Conservation (phyloP, 208 protist genomes). For the Leishmania major region DNA sequence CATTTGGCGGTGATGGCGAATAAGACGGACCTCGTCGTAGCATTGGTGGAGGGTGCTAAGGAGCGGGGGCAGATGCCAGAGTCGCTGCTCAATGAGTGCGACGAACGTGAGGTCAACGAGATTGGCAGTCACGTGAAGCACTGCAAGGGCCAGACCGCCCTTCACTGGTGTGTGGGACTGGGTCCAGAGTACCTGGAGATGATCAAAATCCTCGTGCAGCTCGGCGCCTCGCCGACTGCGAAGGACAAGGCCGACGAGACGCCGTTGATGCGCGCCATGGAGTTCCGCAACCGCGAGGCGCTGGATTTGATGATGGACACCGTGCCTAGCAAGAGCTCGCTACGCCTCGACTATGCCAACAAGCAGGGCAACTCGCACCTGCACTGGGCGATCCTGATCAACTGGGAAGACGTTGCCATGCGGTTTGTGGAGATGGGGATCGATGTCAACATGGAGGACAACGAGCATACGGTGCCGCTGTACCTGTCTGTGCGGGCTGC, state of each 20-base stretch:
- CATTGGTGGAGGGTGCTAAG: slow-evolving; percentile 61
- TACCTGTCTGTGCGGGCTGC: slow-evolving; percentile 62
- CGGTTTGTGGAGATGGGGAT: slow-evolving; percentile 70
- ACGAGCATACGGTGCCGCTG: slow-evolving; percentile 62
- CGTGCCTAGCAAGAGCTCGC: slow-evolving; percentile 22
- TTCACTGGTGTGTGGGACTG: slow-evolving; percentile 87
- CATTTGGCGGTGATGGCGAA: slow-evolving; percentile 80
- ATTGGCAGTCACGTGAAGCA: slow-evolving; percentile 60
- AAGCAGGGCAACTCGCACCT: slow-evolving; percentile 62
- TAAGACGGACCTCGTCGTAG: slow-evolving; percentile 62
- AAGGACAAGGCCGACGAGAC: slow-evolving; percentile 83
- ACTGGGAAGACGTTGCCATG: slow-evolving; percentile 60
- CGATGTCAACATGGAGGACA: slow-evolving; percentile 71
- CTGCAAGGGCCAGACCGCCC: slow-evolving; percentile 65
- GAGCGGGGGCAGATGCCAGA: slow-evolving; percentile 57
- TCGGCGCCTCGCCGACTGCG: slow-evolving; percentile 67
- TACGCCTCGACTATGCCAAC: slow-evolving; percentile 71
- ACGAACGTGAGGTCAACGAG: slow-evolving; percentile 67
- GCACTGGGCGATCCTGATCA: slow-evolving; percentile 73
- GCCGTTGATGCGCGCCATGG: slow-evolving; percentile 81
- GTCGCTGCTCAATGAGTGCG: slow-evolving; percentile 75
- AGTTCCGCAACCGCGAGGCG: slow-evolving; percentile 60
- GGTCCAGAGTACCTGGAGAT: slow-evolving; percentile 68
- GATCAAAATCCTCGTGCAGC: slow-evolving; percentile 65
- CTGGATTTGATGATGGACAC: slow-evolving; percentile 61